Base-by-base conservation (phyloP, 495 filamentous ascomycete genomes). In the Elaphomyces granulatus region DNA sequence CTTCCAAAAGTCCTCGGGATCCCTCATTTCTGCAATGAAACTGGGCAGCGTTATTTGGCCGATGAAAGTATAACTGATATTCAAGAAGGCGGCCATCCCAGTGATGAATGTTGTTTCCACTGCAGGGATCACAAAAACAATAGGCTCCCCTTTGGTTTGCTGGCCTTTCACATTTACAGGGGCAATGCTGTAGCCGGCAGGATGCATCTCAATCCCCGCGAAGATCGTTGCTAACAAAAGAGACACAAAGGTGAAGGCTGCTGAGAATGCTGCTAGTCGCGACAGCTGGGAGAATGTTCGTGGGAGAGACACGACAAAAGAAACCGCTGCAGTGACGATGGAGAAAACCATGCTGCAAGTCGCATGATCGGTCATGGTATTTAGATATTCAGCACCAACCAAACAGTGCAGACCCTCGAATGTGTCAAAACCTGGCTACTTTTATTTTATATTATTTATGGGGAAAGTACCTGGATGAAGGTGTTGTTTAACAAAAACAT, bases 401-500 rank as follows among this genome's bases (percentile, higher is more conserved):
- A 90, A 69, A 46, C 83, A 80, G 47, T 90, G 83, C 41, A 92
- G 68, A 23, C 73, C 84, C 70, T 77, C 15, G 3, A 36, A 4
- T 43, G 17, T 4, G 12, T 23, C 32, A 60, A 39, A 63, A 50
- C 17, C 1, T 18, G 20, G 17, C n/a, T n/a, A 12, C 19, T 15
- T 12, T 15, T 28, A 2, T 20, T 7, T 7, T 35, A 16, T 6
- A 35, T 35, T 35, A 6, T 40, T 23, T 10, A 23, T 2, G 46
- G 15, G 33, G 40, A 16, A 17, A 15, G 16, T 59, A 74, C 71
- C 55, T 81, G 76, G 45, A 88, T 84, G 56, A 90, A 87, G 8
- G 83, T 93, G 48, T 93, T 93, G 67, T 93, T 93, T 43, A 90
- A 54, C 20, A 93, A 56, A 58, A 93, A 93, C 85, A 92, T 88